Percentiles rank a stretch among this genome's conserved stretches.
phyloP scores from a whole-genome alignment of 371 early-diverging fungal genomes.

The Cladochytrium tenue region DNA sequence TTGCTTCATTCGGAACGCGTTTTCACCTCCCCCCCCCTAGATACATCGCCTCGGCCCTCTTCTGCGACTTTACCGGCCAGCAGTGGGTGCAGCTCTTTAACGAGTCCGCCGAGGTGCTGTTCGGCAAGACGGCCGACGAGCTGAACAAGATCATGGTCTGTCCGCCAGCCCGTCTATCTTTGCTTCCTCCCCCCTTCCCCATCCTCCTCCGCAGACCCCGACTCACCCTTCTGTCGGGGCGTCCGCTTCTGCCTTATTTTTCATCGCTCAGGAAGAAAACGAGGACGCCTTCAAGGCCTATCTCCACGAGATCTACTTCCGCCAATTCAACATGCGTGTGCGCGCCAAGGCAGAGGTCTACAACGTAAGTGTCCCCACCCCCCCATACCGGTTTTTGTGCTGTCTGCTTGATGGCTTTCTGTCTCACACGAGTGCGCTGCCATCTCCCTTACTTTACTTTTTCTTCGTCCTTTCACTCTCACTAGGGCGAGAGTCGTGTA shows the following conservation, averaged over 20 bases:
- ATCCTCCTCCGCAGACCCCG: conserved; percentile 9
- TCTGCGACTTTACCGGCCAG: conserved; percentile 80
- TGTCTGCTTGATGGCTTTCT: conserved; percentile 2
- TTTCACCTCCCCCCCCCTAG: conserved; percentile 29
- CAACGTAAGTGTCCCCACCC: conserved; percentile 56
- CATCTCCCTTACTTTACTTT: not conserved
- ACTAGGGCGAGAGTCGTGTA: conserved; percentile 62
- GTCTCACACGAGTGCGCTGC: too few species aligned
- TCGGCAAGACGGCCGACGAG: conserved; percentile 75
- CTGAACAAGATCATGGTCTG: conserved; percentile 53
- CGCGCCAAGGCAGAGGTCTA: conserved; percentile 81
- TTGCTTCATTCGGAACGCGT: not conserved
- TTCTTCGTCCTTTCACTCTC: not conserved
- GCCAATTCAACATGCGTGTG: conserved; percentile 69
- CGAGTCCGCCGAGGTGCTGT: conserved; percentile 68
- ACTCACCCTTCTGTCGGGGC: too few species aligned
- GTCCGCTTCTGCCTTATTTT: too few species aligned
- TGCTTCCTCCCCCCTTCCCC: not conserved
- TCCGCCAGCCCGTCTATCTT: not conserved
- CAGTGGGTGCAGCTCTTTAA: conserved; percentile 85
- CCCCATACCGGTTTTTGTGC: not conserved
- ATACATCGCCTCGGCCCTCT: conserved; percentile 73
- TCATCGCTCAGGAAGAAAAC: conserved; percentile 11
- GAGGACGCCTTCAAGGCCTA: conserved; percentile 28
- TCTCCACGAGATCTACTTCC: conserved; percentile 64